phyloP scores from a whole-genome alignment of 306 rosid genomes.

The Inga leiocalycina region DNA sequence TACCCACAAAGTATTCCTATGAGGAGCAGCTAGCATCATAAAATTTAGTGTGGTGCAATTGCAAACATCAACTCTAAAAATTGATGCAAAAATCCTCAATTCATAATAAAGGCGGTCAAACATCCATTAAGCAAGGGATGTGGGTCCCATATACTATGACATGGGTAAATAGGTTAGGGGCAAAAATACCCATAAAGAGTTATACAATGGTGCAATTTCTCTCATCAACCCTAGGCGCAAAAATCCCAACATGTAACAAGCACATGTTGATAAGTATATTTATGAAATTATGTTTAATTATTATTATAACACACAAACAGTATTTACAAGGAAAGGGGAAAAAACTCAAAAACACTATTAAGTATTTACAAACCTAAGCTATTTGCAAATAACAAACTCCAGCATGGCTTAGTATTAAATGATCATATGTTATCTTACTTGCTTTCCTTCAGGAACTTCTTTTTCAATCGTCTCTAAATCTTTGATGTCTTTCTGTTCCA shows the following conservation, averaged over 20 bases:
- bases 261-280: neutral
- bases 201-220: neutral
- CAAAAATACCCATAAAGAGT: no score
- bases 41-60: no score
- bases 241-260: neutral
- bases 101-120: no score
- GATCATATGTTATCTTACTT: constrained; percentile 34
- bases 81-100: no score
- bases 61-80: no score
- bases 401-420: neutral
- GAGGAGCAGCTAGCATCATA: no score
- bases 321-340: neutral
- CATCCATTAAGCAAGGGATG: no score
- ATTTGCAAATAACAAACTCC: neutral
- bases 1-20: no score
- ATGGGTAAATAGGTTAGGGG: no score
- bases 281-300: no score
- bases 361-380: neutral
- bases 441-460: constrained; percentile 21
- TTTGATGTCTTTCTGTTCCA: constrained; percentile 23
- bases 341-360: neutral
- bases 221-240: neutral
- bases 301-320: no score
- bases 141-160: no score
- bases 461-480: constrained; percentile 37